Conservation (phyloP, 768 basidiomycete genomes). For the Boletus sp. region DNA sequence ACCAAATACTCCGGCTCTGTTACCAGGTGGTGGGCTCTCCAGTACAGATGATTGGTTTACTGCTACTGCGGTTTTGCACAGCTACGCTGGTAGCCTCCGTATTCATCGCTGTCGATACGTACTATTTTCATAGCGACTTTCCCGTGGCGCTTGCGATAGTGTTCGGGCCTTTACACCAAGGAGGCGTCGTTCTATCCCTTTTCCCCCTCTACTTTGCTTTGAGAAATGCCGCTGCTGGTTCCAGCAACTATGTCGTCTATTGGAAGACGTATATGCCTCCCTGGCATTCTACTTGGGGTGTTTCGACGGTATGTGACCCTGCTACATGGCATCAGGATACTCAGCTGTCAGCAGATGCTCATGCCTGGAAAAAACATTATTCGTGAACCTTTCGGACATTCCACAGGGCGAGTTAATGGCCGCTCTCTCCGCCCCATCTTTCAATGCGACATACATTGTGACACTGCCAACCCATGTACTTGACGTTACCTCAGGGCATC, state of each 20-base stretch:
- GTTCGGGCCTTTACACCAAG: constrained; percentile 31
- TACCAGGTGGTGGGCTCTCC: constrained; percentile 10
- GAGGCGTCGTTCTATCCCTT: constrained; percentile 39
- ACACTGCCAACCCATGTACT: constrained; percentile 26
- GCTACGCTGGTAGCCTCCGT: too few relatives aligned
- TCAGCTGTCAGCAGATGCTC: constrained; percentile 20
- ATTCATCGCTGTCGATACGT: too few relatives aligned
- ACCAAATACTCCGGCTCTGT: constrained; percentile 22
- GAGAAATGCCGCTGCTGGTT: neutral
- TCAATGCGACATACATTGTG: constrained; percentile 10
- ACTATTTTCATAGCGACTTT: constrained; percentile 30
- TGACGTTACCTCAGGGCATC: neutral
- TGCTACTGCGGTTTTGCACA: neutral
- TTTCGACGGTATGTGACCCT: constrained; percentile 18
- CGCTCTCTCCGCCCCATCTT: too few relatives aligned
- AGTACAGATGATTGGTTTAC: constrained; percentile 4
- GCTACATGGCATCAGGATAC: too few relatives aligned
- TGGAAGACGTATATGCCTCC: constrained; percentile 44
- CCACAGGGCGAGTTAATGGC: neutral
- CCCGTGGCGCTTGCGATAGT: constrained; percentile 13
- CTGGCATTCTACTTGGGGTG: constrained; percentile 32
- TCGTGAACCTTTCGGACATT: constrained; percentile 32
- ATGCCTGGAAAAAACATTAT: constrained; percentile 15
- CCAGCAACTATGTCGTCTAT: constrained; percentile 26
- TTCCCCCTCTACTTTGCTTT: constrained; percentile 31